Base-by-base conservation (phyloP, 2,329 filamentous ascomycete species). In the Ceratocystis harringtonii region DNA sequence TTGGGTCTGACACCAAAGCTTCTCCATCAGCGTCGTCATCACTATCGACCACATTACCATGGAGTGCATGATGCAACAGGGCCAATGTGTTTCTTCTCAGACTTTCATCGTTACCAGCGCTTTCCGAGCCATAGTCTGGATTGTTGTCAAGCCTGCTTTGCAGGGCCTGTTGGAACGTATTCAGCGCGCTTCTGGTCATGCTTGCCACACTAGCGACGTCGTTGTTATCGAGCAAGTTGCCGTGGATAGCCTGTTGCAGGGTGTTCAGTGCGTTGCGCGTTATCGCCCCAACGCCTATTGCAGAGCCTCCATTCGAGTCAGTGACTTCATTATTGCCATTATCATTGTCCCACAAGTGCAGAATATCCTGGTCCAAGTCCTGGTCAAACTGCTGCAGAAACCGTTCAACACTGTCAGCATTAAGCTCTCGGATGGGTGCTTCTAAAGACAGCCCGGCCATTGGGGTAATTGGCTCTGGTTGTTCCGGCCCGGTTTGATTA, bases 271-370 rank as follows among this genome's bases (percentile, higher is more conserved):
- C 63, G 43, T 67, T 67, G n/a, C 63, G 63, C 7, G 66, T 65
- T 3, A 67, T 48, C 17, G 63, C 58, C 43, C 63, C 60, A 5
- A 67, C 63, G 17, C 58, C 63, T 4, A 44, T 78, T 6, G 73
- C 76, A 2, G 76, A 76, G n/a, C 75, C 76, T 22, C 81, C 79
- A 1, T 79, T 78, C 22, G 44, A 32, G 19, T 12, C 41, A 32
- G 43, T 45, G 30, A 5, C 30, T n/a, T 58, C 55, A 19, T 58
- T n/a, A 2, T 36, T n/a, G 28, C 28, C 4, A 19, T 76, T 75
- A 1, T 78, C 76, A 5, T 77, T 76, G 12, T 76, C 78, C 81
- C 83, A 86, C 62, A 86, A 79, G 36, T 80, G 79, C 36, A 86
- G 70, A 66, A 86, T 80, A 65, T 84, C 83, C 7, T 79, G 78